phyloP scores from a whole-genome alignment of 306 rosid species.

The Acmispon strigosus region DNA sequence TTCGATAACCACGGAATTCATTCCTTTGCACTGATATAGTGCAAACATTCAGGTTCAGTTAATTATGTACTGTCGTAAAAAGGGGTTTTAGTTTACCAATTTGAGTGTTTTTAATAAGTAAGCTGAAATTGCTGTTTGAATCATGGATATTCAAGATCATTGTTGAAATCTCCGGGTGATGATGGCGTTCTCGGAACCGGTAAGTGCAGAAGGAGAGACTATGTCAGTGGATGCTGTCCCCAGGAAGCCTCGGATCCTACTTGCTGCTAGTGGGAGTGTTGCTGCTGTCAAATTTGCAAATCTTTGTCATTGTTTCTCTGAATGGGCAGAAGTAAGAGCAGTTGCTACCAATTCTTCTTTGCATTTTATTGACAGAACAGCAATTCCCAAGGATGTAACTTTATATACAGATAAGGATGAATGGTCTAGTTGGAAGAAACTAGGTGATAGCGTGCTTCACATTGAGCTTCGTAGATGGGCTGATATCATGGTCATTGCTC shows the following conservation, averaged over 20 bases:
- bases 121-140: conserved; percentile 21
- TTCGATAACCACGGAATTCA: too few species aligned
- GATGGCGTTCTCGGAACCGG: conserved; percentile 62
- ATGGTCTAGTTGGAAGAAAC: conserved; percentile 82
- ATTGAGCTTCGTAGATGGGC: conserved; percentile 99
- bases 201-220: conserved; percentile 32
- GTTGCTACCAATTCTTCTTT: conserved; percentile 74
- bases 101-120: conserved; percentile 17
- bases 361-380: conserved; percentile 77
- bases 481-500: conserved; percentile 91
- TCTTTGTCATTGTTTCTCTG: conserved; percentile 76
- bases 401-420: conserved; percentile 76
- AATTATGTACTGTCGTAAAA: neutral
- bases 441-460: conserved; percentile 88
- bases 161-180: conserved; percentile 29
- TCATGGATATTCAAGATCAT: conserved; percentile 20
- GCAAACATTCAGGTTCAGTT: too few species aligned
- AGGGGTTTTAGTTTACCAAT: conserved; percentile 15
- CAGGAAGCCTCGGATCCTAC: conserved; percentile 90
- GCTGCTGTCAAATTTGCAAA: conserved; percentile 88
- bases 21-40: too few species aligned
- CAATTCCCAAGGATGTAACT: conserved; percentile 64
- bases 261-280: conserved; percentile 94
- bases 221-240: conserved; percentile 32
- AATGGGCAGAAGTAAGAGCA: conserved; percentile 95